Percentiles rank a stretch among this genome's conserved stretches.
Evolutionary conservation across 2,329 filamentous ascomycete species (phyloP).

Genomic region (Penicillium oxalicum): DNA sequence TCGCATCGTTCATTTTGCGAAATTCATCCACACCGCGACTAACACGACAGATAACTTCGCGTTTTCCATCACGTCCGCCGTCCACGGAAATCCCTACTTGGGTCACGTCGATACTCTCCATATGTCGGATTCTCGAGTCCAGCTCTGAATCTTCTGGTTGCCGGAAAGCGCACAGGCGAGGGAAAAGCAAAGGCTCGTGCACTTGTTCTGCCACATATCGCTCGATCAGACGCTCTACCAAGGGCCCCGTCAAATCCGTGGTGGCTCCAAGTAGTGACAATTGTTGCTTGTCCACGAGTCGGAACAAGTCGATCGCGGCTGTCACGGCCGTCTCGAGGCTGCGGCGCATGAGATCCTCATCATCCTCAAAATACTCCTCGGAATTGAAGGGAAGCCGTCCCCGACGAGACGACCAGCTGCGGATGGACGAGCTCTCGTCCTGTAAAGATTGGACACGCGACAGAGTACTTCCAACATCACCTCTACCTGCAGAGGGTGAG

Average conservation of each 20-base stretch:
- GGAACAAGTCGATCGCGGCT: constrained; percentile 89
- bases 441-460: constrained; percentile 30
- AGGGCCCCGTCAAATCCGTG: constrained; percentile 83
- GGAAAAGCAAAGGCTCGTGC: constrained; percentile 77
- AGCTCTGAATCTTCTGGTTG: constrained; percentile 78
- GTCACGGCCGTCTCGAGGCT: constrained; percentile 89
- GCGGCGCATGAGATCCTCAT: constrained; percentile 83
- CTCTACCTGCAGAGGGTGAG: constrained; percentile 51
- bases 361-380: constrained; percentile 73
- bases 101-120: constrained; percentile 89
- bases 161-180: constrained; percentile 70
- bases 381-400: constrained; percentile 49
- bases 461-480: constrained; percentile 23
- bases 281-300: constrained; percentile 91
- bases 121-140: constrained; percentile 83
- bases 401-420: constrained; percentile 31
- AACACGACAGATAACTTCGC: constrained; percentile 71
- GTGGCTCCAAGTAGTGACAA: constrained; percentile 85
- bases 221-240: constrained; percentile 91
- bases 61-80: constrained; percentile 69
- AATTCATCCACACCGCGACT: constrained; percentile 80
- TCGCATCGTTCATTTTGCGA: constrained; percentile 70
- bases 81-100: constrained; percentile 87
- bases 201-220: constrained; percentile 90
- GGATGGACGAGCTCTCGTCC: constrained; percentile 33